A percentile compares a stretch with the other conserved stretches of the same genome.
Evolutionary conservation across 768 basidiomycete genomes (phyloP).

Genomic region (Paxillus ammoniavirescens): DNA sequence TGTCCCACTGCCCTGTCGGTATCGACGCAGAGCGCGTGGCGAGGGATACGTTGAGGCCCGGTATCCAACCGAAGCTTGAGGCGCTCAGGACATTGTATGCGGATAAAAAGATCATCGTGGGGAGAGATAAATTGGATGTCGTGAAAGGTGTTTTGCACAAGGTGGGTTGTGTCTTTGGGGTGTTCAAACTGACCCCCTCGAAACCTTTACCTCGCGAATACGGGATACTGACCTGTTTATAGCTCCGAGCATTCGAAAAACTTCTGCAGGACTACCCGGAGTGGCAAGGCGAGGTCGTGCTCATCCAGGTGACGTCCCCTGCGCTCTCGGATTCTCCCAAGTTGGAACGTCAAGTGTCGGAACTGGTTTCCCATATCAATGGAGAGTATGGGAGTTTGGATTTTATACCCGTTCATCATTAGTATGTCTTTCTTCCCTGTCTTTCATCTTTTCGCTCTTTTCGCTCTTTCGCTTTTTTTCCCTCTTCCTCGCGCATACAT

Average conservation of each 20-base stretch:
- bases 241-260: slow-evolving; percentile 95
- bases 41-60: slow-evolving; percentile 76
- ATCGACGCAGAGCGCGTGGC: slow-evolving; percentile 91
- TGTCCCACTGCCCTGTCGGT: slow-evolving; percentile 93
- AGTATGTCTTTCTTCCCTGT: slow-evolving; percentile 57
- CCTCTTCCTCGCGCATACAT: background rate
- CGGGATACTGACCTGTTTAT: slow-evolving; percentile 1
- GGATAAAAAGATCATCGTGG: slow-evolving; percentile 98
- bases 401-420: slow-evolving; percentile 97
- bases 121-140: slow-evolving; percentile 96
- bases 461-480: too few species aligned
- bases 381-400: slow-evolving; percentile 92
- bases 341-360: slow-evolving; percentile 89
- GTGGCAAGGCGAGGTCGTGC: slow-evolving; percentile 88
- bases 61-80: slow-evolving; percentile 87
- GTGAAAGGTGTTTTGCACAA: slow-evolving; percentile 98
- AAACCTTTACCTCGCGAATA: background rate
- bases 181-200: background rate
- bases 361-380: slow-evolving; percentile 93
- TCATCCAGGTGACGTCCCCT: slow-evolving; percentile 86
- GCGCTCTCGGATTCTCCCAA: slow-evolving; percentile 90
- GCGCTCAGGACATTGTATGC: slow-evolving; percentile 83
- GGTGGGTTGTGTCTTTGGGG: slow-evolving; percentile 37
- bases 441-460: too few species aligned
- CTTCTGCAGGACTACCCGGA: slow-evolving; percentile 91